These are phyloP conservation scores for Leishmania martiniquensis DNA, from an alignment of 208 protist genomes.

Conservation along the genomic window DNA sequence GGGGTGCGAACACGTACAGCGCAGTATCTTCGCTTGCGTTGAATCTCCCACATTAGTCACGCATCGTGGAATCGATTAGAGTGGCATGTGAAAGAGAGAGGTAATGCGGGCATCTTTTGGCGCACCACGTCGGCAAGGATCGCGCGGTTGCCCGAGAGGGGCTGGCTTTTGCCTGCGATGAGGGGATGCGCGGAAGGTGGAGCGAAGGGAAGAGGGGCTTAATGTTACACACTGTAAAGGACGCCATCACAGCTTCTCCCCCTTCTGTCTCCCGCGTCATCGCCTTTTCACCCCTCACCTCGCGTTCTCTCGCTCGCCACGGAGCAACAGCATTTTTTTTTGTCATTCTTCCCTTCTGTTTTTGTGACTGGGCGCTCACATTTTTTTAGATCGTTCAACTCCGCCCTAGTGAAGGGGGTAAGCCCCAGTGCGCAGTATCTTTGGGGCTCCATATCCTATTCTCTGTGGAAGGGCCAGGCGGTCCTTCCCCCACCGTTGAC, in stretches of 20 bases:
- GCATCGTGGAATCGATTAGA: not conserved
- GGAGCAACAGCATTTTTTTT: not conserved
- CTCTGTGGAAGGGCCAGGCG: not conserved
- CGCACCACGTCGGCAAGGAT: not conserved
- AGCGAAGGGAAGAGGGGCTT: not conserved
- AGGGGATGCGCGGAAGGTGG: not conserved
- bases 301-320: not conserved
- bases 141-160: not conserved
- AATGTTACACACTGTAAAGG: not conserved
- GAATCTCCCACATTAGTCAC: not conserved
- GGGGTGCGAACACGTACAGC: not conserved
- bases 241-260: not conserved
- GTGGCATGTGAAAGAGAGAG: not conserved
- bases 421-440: not conserved
- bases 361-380: not conserved
- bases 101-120: not conserved
- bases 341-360: not conserved
- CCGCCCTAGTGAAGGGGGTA: not conserved
- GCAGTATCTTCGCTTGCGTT: not conserved
- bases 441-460: not conserved
- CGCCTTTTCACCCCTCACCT: not conserved
- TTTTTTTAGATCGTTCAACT: constrained; percentile 1
- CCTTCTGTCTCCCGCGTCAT: not conserved
- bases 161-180: not conserved
- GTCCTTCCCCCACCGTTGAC: not conserved